Conservation (phyloP, 2,329 filamentous ascomycete genomes). For the Ascosphaera acerosa region DNA sequence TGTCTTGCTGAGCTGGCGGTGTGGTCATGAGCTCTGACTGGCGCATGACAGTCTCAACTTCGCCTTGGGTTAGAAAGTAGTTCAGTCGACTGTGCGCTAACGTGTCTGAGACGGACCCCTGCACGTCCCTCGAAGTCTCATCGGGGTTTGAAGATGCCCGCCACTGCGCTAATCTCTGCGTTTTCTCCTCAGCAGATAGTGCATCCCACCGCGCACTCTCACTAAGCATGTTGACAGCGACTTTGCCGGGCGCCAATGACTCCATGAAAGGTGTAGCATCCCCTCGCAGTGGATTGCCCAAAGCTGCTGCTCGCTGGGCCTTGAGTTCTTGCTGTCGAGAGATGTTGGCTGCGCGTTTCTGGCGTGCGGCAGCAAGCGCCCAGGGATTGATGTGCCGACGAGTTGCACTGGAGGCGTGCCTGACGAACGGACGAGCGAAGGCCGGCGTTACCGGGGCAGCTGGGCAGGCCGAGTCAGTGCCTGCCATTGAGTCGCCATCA, state of each 20-base stretch:
- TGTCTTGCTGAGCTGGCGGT: constrained; percentile 12
- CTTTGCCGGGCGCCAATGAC: constrained; percentile 42
- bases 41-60: constrained; percentile 39
- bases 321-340: constrained; percentile 46
- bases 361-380: constrained; percentile 51
- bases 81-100: no score
- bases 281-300: constrained; percentile 61
- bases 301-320: constrained; percentile 33
- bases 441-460: no score
- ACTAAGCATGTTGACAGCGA: background rate
- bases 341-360: constrained; percentile 62
- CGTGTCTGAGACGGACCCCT: no score
- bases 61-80: constrained; percentile 42
- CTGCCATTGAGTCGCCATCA: no score
- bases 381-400: constrained; percentile 55
- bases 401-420: constrained; percentile 21
- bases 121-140: no score
- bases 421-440: background rate
- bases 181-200: constrained; percentile 3
- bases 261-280: constrained; percentile 57
- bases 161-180: no score
- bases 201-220: constrained; percentile 2
- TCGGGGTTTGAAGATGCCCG: no score
- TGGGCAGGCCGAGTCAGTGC: no score
- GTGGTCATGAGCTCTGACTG: constrained; percentile 39